These are phyloP conservation scores for Isabelozyma rhagii DNA, from an alignment of 805 yeast species.

Conservation along the genomic window DNA sequence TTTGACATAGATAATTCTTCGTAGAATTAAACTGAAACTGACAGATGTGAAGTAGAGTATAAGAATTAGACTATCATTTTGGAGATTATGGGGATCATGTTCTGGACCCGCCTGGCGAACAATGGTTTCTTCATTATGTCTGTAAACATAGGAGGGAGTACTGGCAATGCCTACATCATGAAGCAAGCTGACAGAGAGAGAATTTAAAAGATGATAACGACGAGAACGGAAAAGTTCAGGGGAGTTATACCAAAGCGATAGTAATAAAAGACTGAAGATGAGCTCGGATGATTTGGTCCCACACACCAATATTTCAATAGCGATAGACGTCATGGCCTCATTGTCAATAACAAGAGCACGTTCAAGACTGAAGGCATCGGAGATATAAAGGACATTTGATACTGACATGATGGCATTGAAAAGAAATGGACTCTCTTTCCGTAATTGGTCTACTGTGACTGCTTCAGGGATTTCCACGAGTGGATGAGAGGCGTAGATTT, in stretches of 20 bases:
- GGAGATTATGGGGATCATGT: slow-evolving; percentile 17
- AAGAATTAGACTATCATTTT: slow-evolving; percentile 51
- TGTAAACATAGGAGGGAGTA: slow-evolving; percentile 27
- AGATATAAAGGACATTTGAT: slow-evolving; percentile 45
- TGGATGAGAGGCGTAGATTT: slow-evolving; percentile 50
- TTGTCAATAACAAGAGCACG: slow-evolving; percentile 42
- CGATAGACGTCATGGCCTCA: slow-evolving; percentile 47
- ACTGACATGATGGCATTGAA: slow-evolving; percentile 65
- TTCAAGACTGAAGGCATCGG: slow-evolving; percentile 29
- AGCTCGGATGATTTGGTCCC: slow-evolving; percentile 73
- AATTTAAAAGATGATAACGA: slow-evolving; percentile 67
- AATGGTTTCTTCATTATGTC: slow-evolving; percentile 11
- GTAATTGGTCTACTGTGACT: slow-evolving; percentile 44
- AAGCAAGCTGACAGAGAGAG: slow-evolving; percentile 62
- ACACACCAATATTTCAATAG: slow-evolving; percentile 59
- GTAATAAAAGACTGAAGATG: slow-evolving; percentile 56
- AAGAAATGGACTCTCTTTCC: slow-evolving; percentile 54
- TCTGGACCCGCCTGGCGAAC: slow-evolving; percentile 1
- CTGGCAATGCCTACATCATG: slow-evolving; percentile 76
- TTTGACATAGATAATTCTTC: slow-evolving; percentile 58
- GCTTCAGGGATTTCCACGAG: slow-evolving; percentile 52
- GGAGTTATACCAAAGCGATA: slow-evolving; percentile 78
- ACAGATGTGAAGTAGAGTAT: slow-evolving; percentile 61
- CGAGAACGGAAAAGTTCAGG: slow-evolving; percentile 81
- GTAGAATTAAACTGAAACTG: slow-evolving; percentile 59